A percentile compares a stretch with the other conserved stretches of the same genome.
phyloP scores from a whole-genome alignment of 1,284 basidiomycete genomes.

The Ustilago esculenta region DNA sequence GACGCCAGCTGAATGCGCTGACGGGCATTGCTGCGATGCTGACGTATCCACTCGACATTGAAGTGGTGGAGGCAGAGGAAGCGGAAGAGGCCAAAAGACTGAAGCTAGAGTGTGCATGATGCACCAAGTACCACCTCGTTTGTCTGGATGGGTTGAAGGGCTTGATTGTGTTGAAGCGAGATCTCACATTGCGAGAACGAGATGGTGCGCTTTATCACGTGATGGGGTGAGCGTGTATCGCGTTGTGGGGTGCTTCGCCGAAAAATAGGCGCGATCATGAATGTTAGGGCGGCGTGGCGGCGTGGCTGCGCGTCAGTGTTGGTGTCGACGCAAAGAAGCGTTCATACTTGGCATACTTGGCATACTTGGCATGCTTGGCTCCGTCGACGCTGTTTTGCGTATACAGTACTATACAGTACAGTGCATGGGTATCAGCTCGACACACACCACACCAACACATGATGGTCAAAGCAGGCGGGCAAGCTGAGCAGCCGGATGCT shows the following conservation, averaged over 20 bases:
- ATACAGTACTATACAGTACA: no score
- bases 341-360: no score
- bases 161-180: background rate
- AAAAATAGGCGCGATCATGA: no score
- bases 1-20: conserved; percentile 84
- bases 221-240: conserved; percentile 20
- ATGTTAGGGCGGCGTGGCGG: no score
- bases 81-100: conserved; percentile 40
- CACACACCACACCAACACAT: no score
- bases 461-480: no score
- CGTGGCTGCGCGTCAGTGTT: no score
- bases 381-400: no score
- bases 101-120: conserved; percentile 9
- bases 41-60: conserved; percentile 94
- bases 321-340: conserved; percentile 9
- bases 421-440: no score
- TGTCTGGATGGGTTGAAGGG: no score
- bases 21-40: conserved; percentile 95
- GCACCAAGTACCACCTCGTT: background rate
- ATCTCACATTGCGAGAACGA: conserved; percentile 9
- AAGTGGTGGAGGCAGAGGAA: conserved; percentile 73
- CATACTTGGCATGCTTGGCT: no score
- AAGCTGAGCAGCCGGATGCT: no score
- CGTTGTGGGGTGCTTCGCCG: background rate
- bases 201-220: conserved; percentile 12